Base-by-base conservation (phyloP, 192 early-diverging fungal species). In the Thoreauomyces humboldtii region DNA sequence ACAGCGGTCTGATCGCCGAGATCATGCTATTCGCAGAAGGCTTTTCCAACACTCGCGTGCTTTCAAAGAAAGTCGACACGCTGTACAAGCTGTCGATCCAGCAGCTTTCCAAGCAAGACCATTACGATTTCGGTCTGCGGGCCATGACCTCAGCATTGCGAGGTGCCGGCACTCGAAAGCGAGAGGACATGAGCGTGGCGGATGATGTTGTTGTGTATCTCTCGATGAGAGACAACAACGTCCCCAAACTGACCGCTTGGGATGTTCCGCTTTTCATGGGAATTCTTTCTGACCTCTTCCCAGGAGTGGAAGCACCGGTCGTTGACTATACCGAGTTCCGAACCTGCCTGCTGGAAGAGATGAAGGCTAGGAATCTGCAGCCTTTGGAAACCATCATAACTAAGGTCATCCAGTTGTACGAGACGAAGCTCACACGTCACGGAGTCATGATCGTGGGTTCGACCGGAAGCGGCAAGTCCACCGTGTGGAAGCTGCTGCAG, bases 1-100 rank as follows among this genome's bases (percentile, higher is more conserved):
- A 85, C 52, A 80, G 77, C 25, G 83, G 74, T 2, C 64, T 85
- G 11, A 85, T 85, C 72, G 83, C 81, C 25, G 83, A 85, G 75
- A 85, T 85, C 55, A 85, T 85, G 81, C 68, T 85, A 4, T 85
- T 81, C 61, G 80, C 83, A 2, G 83, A 85, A 74, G 83, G 83
- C 25, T 85, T 85, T 69, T 75, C 75, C 3, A 81, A 85, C 54
- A 82, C 83, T 15, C 51, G 76, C 32, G 62, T 72, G 15, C 68
- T 85, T 14, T 48, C 77, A 33, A 82, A 82, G 48, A 85, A 85
- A 56, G 83, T 77, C 9, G 83, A 82, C 53, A 85, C 80, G 7
- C 67, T 85, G 1, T 85, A 85, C 59, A 79, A 81, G 54, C 74
- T 85, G 11, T 67, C 80, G 35, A 78, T 72, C n/a, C 80, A 85